Conservation (phyloP, 352 stramenopile species). For the Pythium chondricola region DNA sequence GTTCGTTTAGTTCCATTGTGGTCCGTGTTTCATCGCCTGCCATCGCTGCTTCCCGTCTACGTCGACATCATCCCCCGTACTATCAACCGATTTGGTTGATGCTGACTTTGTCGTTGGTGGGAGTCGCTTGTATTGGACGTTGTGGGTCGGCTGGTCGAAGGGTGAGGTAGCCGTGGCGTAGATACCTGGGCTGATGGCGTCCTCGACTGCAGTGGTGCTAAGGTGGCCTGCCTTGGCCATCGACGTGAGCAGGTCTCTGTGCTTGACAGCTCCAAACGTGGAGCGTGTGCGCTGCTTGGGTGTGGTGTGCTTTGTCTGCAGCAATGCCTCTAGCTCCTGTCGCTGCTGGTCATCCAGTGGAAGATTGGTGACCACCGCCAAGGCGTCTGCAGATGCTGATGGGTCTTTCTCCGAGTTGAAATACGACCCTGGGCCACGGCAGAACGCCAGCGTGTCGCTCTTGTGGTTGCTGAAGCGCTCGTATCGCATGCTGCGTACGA, state of each 20-base stretch:
- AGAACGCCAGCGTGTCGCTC: slow-evolving; percentile 24
- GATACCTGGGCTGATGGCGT: slow-evolving; percentile 26
- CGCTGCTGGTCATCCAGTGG: slow-evolving; percentile 14
- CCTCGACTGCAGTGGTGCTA: slow-evolving; percentile 15
- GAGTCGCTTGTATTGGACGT: slow-evolving; percentile 29
- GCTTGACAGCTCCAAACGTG: slow-evolving; percentile 14
- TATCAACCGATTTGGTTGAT: no score
- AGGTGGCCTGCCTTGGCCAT: slow-evolving; percentile 42
- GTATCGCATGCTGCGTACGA: slow-evolving; percentile 22
- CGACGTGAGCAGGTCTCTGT: slow-evolving; percentile 40
- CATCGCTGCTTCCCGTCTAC: slow-evolving; percentile 1
- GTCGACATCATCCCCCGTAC: not conserved
- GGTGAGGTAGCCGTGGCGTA: slow-evolving; percentile 25
- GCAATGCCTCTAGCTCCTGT: slow-evolving; percentile 6
- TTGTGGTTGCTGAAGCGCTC: slow-evolving; percentile 26
- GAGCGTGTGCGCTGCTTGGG: not conserved
- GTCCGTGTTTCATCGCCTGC: slow-evolving; percentile 4
- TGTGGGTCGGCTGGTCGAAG: slow-evolving; percentile 26
- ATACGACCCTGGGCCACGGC: slow-evolving; percentile 29
- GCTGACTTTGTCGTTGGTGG: not conserved
- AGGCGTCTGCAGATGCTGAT: no score
- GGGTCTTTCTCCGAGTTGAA: no score
- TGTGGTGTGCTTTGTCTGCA: not conserved
- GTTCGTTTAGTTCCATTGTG: no score
- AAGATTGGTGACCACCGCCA: not conserved